A percentile compares a stretch with the other conserved stretches of the same genome.
phyloP scores from a whole-genome alignment of 73 alveolate species.

The Uronychia setigera region DNA sequence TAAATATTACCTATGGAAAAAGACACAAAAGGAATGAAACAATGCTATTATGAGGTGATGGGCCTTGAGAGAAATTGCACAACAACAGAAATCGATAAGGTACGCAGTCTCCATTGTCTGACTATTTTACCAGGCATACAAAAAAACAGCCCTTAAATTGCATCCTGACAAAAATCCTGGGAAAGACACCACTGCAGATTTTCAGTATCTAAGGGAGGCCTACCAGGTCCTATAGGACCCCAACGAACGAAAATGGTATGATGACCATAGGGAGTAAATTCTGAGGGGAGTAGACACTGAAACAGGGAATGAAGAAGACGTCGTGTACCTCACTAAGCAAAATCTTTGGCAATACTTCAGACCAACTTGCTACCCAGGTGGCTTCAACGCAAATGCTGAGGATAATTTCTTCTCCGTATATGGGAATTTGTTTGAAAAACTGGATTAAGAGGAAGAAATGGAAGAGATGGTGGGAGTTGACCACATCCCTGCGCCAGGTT shows the following conservation, averaged over 20 bases:
- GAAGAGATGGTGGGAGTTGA: conserved; percentile 79
- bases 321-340: conserved; percentile 51
- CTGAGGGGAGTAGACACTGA: conserved; percentile 79
- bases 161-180: conserved; percentile 98
- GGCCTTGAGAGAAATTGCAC: conserved; percentile 84
- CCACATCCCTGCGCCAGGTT: conserved; percentile 62
- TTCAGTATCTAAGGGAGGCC: conserved; percentile 93
- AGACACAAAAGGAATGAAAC: too few relatives aligned
- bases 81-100: conserved; percentile 78
- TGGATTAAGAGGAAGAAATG: conserved; percentile 81
- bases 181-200: conserved; percentile 82
- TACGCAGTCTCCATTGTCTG: too few relatives aligned
- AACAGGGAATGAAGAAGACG: conserved; percentile 76
- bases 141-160: conserved; percentile 89
- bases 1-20: too few relatives aligned
- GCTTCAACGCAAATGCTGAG: conserved; percentile 66
- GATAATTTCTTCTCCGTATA: conserved; percentile 79
- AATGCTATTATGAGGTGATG: conserved; percentile 90
- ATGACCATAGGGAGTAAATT: conserved; percentile 85
- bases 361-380: conserved; percentile 61
- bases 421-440: conserved; percentile 71
- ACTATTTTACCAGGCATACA: too few relatives aligned
- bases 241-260: conserved; percentile 96
- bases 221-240: conserved; percentile 93
- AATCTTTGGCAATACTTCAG: conserved; percentile 78